Evolutionary conservation across 2,329 filamentous ascomycete genomes (phyloP).

Genomic region (Pleomassaria siparia): DNA sequence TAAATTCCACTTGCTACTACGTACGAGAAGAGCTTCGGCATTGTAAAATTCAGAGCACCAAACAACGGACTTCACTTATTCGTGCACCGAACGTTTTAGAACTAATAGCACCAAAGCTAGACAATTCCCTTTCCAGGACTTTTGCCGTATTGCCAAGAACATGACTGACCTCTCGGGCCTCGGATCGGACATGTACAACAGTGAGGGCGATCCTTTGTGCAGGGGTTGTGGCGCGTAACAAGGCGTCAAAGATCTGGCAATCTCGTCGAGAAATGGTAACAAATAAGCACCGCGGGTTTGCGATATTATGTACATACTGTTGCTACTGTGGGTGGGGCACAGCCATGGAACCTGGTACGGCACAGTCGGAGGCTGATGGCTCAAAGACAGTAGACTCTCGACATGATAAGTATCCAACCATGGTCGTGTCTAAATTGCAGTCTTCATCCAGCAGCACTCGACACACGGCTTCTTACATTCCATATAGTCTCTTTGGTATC

Average conservation of each 20-base stretch:
- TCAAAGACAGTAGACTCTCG: neutral
- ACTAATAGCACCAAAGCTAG: neutral
- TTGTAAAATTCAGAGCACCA: neutral
- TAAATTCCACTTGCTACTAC: too few relatives aligned
- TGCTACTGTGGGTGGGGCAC: neutral
- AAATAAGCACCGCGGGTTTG: slow-evolving; percentile 1
- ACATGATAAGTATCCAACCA: neutral
- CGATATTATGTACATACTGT: neutral
- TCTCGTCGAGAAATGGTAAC: too few relatives aligned
- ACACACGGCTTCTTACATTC: neutral
- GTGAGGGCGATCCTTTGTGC: neutral
- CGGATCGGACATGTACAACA: neutral
- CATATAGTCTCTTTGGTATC: neutral
- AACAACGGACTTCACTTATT: too few relatives aligned
- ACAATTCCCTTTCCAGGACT: neutral
- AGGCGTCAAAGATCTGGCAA: neutral
- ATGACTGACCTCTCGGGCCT: neutral
- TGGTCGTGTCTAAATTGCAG: neutral
- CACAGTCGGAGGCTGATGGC: neutral
- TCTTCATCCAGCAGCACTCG: neutral
- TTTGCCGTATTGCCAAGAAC: neutral
- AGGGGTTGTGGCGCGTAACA: neutral
- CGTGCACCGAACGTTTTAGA: neutral
- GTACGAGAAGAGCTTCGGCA: too few relatives aligned
- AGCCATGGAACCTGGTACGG: neutral